Evolutionary conservation across 768 basidiomycete genomes (phyloP).

Genomic region (Phlegmacium glaucopus): DNA sequence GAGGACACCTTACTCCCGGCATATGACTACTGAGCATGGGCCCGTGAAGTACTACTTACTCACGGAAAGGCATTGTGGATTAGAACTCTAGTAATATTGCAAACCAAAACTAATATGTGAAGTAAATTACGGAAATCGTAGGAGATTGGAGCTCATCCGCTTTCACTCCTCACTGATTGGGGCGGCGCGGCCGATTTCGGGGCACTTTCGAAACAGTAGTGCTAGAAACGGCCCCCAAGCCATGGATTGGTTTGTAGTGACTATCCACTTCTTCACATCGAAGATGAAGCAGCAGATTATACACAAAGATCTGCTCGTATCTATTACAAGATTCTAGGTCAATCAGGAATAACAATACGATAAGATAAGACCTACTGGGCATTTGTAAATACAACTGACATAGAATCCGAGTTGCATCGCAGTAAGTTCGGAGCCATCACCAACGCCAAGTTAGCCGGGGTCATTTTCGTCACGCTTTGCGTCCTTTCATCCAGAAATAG

Average conservation of each 20-base stretch:
- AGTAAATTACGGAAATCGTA: no score
- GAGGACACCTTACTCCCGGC: no score
- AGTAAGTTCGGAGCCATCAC: conserved; percentile 93
- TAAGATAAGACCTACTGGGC: conserved; percentile 60
- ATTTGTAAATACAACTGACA: conserved; percentile 88
- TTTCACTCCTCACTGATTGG: conserved; percentile 18
- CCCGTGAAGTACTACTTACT: no score
- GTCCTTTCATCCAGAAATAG: conserved; percentile 80
- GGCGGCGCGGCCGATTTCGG: conserved; percentile 56
- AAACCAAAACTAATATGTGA: no score
- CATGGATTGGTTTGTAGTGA: conserved; percentile 76
- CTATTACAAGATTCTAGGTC: conserved; percentile 30
- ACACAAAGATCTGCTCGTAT: conserved; percentile 87
- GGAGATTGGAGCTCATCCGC: no score
- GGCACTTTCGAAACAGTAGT: conserved; percentile 42
- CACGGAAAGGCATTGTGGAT: no score
- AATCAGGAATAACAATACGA: conserved; percentile 4
- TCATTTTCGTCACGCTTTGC: conserved; percentile 81
- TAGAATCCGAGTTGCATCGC: conserved; percentile 82
- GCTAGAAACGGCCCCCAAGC: conserved; percentile 63
- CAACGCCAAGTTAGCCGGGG: conserved; percentile 79
- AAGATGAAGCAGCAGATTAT: conserved; percentile 78
- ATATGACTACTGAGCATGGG: no score
- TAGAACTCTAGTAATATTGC: no score
- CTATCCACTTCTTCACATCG: conserved; percentile 73